A percentile compares a stretch with the other conserved stretches of the same genome.
phyloP scores from a whole-genome alignment of 2,329 filamentous ascomycete species.

The Chalaropsis ovoidea region DNA sequence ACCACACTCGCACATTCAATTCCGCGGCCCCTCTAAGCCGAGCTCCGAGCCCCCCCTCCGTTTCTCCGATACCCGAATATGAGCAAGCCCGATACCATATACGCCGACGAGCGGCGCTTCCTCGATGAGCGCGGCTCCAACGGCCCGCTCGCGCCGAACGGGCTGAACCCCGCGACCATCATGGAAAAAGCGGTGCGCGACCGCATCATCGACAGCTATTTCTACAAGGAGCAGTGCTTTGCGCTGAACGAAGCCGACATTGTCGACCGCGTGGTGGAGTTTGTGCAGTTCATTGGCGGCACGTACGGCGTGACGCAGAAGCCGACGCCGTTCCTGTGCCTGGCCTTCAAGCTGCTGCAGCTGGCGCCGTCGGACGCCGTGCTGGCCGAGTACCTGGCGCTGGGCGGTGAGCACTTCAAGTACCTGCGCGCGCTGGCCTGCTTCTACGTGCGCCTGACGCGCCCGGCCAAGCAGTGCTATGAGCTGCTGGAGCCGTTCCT shows the following conservation, averaged over 20 bases:
- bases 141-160: slow-evolving; percentile 66
- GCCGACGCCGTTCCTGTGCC: slow-evolving; percentile 83
- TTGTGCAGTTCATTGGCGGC: slow-evolving; percentile 73
- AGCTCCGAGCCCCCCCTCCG: not conserved
- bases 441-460: slow-evolving; percentile 87
- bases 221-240: slow-evolving; percentile 99
- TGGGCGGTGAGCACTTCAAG: slow-evolving; percentile 66
- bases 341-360: slow-evolving; percentile 90
- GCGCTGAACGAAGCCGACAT: slow-evolving; percentile 76
- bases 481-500: slow-evolving; percentile 69
- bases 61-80: slow-evolving; percentile 8
- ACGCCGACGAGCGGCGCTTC: slow-evolving; percentile 69
- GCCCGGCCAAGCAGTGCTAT: slow-evolving; percentile 73
- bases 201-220: slow-evolving; percentile 89
- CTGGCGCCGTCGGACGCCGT: slow-evolving; percentile 71
- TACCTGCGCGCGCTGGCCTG: slow-evolving; percentile 82
- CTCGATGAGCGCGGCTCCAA: slow-evolving; percentile 84
- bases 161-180: slow-evolving; percentile 87
- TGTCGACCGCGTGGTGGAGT: slow-evolving; percentile 78
- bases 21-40: not conserved
- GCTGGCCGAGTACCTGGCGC: slow-evolving; percentile 66
- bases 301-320: slow-evolving; percentile 76
- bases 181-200: slow-evolving; percentile 94
- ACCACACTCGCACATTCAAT: not conserved
- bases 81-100: slow-evolving; percentile 41